phyloP scores from a whole-genome alignment of 2,329 filamentous ascomycete species.

The Neocucurbitaria cava region DNA sequence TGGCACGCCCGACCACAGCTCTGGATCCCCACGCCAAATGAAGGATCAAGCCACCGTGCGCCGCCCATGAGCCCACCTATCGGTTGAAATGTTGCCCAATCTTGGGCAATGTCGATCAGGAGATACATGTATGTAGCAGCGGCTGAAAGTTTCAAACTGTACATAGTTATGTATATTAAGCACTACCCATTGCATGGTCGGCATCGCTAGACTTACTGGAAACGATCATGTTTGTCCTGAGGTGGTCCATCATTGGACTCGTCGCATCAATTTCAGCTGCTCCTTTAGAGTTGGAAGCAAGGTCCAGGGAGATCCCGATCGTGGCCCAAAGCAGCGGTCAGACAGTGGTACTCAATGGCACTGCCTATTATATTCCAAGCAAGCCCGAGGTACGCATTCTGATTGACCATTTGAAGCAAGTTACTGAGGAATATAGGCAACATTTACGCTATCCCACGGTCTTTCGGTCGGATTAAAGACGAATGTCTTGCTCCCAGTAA shows the following conservation, averaged over 20 bases:
- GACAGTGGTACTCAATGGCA: background rate
- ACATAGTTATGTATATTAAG: background rate
- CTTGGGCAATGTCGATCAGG: background rate
- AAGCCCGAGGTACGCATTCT: background rate
- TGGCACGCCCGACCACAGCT: background rate
- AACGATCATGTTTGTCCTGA: background rate
- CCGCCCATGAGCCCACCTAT: background rate
- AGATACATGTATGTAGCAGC: background rate
- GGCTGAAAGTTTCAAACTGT: no score
- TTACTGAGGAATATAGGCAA: background rate
- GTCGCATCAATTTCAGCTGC: background rate
- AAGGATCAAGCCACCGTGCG: background rate
- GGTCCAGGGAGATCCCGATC: background rate
- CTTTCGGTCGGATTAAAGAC: background rate
- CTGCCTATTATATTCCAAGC: background rate
- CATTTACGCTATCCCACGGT: background rate
- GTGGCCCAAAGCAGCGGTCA: background rate
- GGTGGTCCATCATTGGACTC: background rate
- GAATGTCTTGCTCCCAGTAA: background rate
- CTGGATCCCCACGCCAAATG: background rate
- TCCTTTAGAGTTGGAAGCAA: background rate
- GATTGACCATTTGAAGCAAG: background rate
- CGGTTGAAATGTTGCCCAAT: background rate
- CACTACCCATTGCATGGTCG: background rate
- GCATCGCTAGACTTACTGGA: background rate